Conservation (phyloP, 202 grass and related monocot genomes). For the Miscanthus sacchariflorus region DNA sequence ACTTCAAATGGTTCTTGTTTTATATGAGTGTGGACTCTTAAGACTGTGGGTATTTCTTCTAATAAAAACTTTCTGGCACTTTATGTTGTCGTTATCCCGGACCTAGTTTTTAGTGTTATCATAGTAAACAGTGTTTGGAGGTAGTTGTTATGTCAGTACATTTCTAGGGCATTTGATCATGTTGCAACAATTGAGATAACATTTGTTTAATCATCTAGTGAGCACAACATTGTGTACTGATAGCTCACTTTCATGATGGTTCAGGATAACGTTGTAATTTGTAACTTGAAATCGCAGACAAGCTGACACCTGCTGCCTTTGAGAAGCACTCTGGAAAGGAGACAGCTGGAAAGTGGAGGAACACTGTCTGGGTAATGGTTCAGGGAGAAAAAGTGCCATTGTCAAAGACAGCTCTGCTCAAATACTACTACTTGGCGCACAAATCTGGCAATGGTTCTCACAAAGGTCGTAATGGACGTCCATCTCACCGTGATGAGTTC, state of each 20-base stretch:
- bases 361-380: conserved; percentile 94
- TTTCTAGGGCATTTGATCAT: conserved; percentile 4
- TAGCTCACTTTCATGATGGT: conserved; percentile 12
- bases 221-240: neutral
- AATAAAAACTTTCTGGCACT: neutral
- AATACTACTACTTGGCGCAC: conserved; percentile 73
- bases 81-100: neutral
- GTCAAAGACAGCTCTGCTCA: conserved; percentile 79
- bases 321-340: conserved; percentile 94
- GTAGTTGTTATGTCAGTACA: neutral
- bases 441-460: conserved; percentile 68
- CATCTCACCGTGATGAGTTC: conserved; percentile 90
- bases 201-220: neutral
- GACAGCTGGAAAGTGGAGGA: conserved; percentile 94
- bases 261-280: neutral
- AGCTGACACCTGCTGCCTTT: conserved; percentile 90
- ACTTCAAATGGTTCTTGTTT: conserved; percentile 21
- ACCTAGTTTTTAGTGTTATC: neutral
- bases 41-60: neutral
- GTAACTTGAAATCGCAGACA: conserved; percentile 67
- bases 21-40: neutral
- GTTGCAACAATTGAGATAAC: neutral
- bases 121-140: neutral
- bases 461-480: conserved; percentile 70
- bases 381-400: conserved; percentile 90